Evolutionary conservation across 208 protist genomes (phyloP), one percentile per base, ranked within the genome.

Genomic region (Novymonas esmeraldas): DNA sequence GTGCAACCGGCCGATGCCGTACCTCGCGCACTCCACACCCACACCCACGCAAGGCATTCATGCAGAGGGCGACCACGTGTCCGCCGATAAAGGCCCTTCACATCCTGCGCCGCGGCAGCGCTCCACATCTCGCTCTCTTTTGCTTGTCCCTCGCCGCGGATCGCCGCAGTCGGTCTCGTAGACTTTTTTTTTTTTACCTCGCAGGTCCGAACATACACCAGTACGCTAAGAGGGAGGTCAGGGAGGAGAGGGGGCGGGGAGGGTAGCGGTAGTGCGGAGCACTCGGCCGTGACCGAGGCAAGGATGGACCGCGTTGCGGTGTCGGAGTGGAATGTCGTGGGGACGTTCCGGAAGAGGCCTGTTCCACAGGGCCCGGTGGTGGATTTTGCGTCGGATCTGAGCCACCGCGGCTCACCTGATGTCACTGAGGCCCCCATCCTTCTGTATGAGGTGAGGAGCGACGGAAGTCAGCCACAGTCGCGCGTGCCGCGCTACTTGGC

Each of bases 401-500:
- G 46, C 24, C 60, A 76, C 24, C 62, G 52, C 42, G 34, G 24
- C 49, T 56, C 44, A n/a, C 33, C 58, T 10, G 36, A 65, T 64
- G 64, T 60, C 45, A 51, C 26, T 20, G 66, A 70, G 45, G 59
- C 63, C 1, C 75, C 75, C 4, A 46, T 78, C n/a, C 64, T 82
- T 16, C 56, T 82, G 34, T 82, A 82, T 49, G 64, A 76, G 13
- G 57, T 58, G 31, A 72, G 64, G 50, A 34, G 38, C 6, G 41
- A 60, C 39, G 71, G 68, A 62, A 75, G 44, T 34, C 67, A 60
- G 13, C 69, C 44, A 44, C 58, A 59, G 58, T 74, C 52, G 34
- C 76, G 55, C n/a, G 73, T 85, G 60, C 79, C 81, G 34, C 76
- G 73, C 7, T 88, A 85, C 71, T 63, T 88, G 13, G 85, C 79